phyloP scores from a whole-genome alignment of 371 early-diverging fungal species.

The Lichtheimia ornata region DNA sequence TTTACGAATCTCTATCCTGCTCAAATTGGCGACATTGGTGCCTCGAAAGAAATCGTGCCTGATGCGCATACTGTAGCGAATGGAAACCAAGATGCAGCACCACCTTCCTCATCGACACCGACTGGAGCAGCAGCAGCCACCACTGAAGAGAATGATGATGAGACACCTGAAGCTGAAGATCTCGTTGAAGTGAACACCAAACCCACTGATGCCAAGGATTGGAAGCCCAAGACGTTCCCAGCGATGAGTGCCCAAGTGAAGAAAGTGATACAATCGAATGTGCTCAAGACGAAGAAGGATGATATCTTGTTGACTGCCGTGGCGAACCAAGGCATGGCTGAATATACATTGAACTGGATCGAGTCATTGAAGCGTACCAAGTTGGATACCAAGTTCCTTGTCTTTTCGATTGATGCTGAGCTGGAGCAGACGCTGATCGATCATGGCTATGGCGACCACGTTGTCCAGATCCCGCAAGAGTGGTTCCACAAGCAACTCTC shows the following conservation, averaged over 20 bases:
- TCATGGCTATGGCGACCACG: conserved; percentile 28
- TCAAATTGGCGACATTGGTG: too few relatives aligned
- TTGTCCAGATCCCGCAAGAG: conserved; percentile 32
- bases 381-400: conserved; percentile 23
- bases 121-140: not conserved
- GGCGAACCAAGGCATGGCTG: conserved; percentile 37
- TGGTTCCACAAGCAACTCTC: conserved; percentile 41
- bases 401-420: conserved; percentile 39
- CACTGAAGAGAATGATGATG: not conserved
- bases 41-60: not conserved
- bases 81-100: not conserved
- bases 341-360: conserved; percentile 43
- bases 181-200: conserved; percentile 13
- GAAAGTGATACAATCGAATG: conserved; percentile 13
- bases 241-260: conserved; percentile 8
- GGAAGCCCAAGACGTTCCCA: conserved; percentile 21
- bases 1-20: conserved; percentile 15
- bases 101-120: not conserved
- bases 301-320: conserved; percentile 33
- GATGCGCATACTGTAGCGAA: not conserved
- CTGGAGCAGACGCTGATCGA: conserved; percentile 24
- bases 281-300: conserved; percentile 10
- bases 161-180: conserved; percentile 17
- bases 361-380: conserved; percentile 30
- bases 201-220: conserved; percentile 15